Conservation (phyloP, 306 rosid genomes). For the Acacia melanoxylon region DNA sequence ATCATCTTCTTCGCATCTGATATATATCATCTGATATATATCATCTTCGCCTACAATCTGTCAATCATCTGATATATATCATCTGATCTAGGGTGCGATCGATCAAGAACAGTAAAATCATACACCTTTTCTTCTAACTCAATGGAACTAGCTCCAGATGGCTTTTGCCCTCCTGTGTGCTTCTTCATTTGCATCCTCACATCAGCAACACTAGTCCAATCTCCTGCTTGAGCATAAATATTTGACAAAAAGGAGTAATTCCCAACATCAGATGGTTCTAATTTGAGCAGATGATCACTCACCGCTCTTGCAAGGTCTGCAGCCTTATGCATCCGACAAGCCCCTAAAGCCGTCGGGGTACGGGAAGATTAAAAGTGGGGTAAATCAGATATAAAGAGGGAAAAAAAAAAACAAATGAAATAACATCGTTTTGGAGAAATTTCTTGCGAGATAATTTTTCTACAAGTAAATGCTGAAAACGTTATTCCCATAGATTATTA, state of each 20-base stretch:
- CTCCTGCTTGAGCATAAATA: slow-evolving; percentile 82
- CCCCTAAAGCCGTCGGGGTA: no score
- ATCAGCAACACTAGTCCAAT: slow-evolving; percentile 68
- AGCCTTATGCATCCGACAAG: slow-evolving; percentile 77
- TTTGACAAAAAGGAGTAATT: slow-evolving; percentile 73
- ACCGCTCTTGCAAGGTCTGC: slow-evolving; percentile 65
- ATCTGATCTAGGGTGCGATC: slow-evolving; percentile 68
- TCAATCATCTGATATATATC: slow-evolving; percentile 72
- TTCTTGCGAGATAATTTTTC: no score
- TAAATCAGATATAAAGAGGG: no score
- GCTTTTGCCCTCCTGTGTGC: slow-evolving; percentile 61
- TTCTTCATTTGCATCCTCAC: slow-evolving; percentile 63
- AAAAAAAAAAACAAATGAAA: no score
- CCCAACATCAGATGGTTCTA: slow-evolving; percentile 67
- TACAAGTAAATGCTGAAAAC: no score
- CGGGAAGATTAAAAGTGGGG: no score
- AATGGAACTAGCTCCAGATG: slow-evolving; percentile 81
- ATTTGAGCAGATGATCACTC: slow-evolving; percentile 48
- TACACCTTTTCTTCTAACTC: slow-evolving; percentile 71
- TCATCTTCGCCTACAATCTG: no score
- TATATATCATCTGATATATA: no score
- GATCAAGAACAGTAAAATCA: slow-evolving; percentile 73
- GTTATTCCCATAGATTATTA: no score
- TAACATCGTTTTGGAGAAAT: no score
- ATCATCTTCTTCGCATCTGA: no score